Evolutionary conservation across 768 basidiomycete genomes (phyloP), one percentile per base, ranked within the genome.

Genomic region (Mycena pura): DNA sequence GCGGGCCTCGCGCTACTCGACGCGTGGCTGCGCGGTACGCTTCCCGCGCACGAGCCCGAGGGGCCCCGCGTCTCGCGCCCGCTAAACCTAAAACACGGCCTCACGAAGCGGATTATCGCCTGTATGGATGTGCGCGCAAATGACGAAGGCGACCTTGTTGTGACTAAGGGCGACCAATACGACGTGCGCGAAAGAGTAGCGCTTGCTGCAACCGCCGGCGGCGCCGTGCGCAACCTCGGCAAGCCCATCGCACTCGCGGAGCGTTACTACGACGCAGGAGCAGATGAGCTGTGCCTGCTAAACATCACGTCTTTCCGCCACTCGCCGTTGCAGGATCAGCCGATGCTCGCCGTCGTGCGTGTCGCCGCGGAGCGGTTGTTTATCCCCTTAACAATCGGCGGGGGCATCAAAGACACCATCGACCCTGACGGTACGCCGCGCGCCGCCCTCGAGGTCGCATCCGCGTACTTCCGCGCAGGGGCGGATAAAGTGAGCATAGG

Each of bases 281-380:
- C 96, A 44, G 97, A 99, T 75, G 97, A 99, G 77, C 82, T 99
- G 32, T 97, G 95, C 73, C 88, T 99, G 64, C 90, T 99, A 73
- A 99, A 99, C 78, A 99, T 99, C 82, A 99, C 97, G 15, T 97
- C 96, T 63, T 99, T 99, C 86, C 92, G 97, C 62, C 90, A 92
- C 70, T 98, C 95, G 14, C 96, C 97, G 1, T 82, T 99, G 32
- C 89, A 83, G 41, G 97, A 99, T 76, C 97, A 99, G 77, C 97
- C 97, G 0, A 99, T 99, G 97, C 86, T 99, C 54, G 92, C 93
- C 31, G 92, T 99, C 69, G 93, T 99, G 39, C 89, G 91, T 55
- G 88, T 88, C 0, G 91, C 96, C 0, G 95, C 97, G 1, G 86
- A 93, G 73, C 85, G 86, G 51, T 86, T 99, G 43, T 99, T 96